phyloP scores from a whole-genome alignment of 495 filamentous ascomycete species.

The Sordaria brevicollis region DNA sequence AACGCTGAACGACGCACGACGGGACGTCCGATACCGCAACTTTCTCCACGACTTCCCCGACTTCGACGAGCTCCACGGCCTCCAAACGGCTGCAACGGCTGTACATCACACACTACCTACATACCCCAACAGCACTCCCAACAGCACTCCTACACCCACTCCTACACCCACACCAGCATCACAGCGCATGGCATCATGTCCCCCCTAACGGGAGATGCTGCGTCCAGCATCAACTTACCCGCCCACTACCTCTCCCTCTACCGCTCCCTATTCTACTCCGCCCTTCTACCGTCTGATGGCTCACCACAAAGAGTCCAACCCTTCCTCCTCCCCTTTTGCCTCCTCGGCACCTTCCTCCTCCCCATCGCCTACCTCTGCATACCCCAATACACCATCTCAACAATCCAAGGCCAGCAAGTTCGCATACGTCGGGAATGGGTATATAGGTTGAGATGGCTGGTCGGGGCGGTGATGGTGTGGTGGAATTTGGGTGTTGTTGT shows the following conservation, averaged over 20 bases:
- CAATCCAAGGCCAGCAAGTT: background rate
- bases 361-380: constrained; percentile 48
- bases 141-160: too few species aligned
- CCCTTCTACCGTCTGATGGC: constrained; percentile 17
- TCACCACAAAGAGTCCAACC: constrained; percentile 23
- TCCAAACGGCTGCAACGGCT: too few species aligned
- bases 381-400: constrained; percentile 28
- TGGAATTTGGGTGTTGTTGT: constrained; percentile 33
- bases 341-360: constrained; percentile 38
- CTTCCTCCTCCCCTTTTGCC: constrained; percentile 45
- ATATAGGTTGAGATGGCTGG: constrained; percentile 38
- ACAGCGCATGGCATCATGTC: background rate
- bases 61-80: too few species aligned
- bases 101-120: too few species aligned
- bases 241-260: constrained; percentile 4
- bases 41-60: too few species aligned
- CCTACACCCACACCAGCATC: background rate
- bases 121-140: background rate
- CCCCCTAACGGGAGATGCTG: background rate
- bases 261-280: constrained; percentile 4
- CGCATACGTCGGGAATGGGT: constrained; percentile 32
- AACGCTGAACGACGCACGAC: too few species aligned
- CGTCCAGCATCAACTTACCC: background rate
- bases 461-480: constrained; percentile 34
- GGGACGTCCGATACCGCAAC: too few species aligned